These are phyloP conservation scores for Cinchona pubescens DNA, from an alignment of 257 asterid genomes.

Conservation along the genomic window DNA sequence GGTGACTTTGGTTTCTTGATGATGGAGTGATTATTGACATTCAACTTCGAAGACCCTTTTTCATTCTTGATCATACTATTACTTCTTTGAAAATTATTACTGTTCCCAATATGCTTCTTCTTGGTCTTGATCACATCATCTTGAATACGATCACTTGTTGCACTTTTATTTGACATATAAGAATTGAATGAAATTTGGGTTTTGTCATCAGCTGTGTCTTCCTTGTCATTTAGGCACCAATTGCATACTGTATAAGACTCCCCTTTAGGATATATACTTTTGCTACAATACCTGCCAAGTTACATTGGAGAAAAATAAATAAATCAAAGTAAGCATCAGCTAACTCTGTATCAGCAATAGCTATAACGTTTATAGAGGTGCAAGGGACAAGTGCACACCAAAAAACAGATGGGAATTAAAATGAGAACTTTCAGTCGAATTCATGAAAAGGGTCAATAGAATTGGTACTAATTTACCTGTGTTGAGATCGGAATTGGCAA, in stretches of 20 bases:
- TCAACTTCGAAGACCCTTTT: slow-evolving; percentile 19
- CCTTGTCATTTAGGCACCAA: slow-evolving; percentile 58
- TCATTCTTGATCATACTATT: slow-evolving; percentile 15
- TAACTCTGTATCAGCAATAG: not conserved
- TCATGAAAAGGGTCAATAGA: not conserved
- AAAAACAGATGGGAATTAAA: too few relatives aligned
- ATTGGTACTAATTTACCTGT: slow-evolving; percentile 36
- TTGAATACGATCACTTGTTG: slow-evolving; percentile 19
- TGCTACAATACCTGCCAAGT: slow-evolving; percentile 65
- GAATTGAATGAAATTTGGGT: slow-evolving; percentile 30
- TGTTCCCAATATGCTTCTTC: slow-evolving; percentile 19
- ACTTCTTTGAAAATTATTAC: not conserved
- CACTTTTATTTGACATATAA: slow-evolving; percentile 27
- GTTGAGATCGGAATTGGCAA: slow-evolving; percentile 67
- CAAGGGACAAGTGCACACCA: too few relatives aligned
- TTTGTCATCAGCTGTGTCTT: slow-evolving; percentile 18
- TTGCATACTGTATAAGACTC: slow-evolving; percentile 50
- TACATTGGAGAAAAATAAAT: not conserved
- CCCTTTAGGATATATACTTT: slow-evolving; percentile 55
- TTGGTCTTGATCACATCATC: slow-evolving; percentile 27
- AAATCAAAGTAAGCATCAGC: not conserved
- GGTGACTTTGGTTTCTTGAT: slow-evolving; percentile 38
- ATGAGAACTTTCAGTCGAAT: not conserved
- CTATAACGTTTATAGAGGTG: too few relatives aligned
- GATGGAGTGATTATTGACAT: slow-evolving; percentile 22